Evolutionary conservation across 768 basidiomycete genomes (phyloP).

Genomic region (Lactarius akahatsu): DNA sequence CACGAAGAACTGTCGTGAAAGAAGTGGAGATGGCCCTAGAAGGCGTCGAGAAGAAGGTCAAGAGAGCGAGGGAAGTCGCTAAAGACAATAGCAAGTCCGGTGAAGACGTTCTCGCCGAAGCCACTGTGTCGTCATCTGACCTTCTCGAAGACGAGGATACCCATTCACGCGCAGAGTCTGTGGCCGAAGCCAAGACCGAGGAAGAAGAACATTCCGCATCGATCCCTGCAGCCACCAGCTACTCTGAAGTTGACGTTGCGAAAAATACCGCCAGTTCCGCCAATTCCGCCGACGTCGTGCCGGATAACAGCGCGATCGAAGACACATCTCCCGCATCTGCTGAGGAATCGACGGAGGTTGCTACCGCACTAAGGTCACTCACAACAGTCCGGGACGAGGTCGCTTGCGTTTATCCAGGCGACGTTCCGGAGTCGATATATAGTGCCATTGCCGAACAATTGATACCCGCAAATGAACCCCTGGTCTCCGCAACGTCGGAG

Average conservation of each 20-base stretch:
- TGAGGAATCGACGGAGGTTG: not conserved
- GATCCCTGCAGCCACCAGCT: no score
- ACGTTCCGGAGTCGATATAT: not conserved
- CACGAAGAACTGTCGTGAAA: slow-evolving; percentile 52
- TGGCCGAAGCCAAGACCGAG: not conserved
- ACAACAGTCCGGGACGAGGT: not conserved
- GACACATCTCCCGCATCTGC: not conserved
- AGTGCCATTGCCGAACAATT: not conserved
- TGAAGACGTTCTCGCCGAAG: not conserved
- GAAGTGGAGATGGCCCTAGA: slow-evolving; percentile 60
- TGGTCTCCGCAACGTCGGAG: not conserved
- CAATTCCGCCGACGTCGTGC: no score
- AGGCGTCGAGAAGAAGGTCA: slow-evolving; percentile 43
- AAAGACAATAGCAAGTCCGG: not conserved
- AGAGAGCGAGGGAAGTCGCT: slow-evolving; percentile 4
- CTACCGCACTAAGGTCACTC: not conserved
- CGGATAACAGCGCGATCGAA: not conserved
- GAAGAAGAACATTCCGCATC: not conserved
- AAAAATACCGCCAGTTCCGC: no score
- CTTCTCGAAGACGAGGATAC: not conserved
- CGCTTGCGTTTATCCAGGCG: not conserved
- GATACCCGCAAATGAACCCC: not conserved
- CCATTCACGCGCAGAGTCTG: not conserved
- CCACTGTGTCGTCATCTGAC: not conserved
- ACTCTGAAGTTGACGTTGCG: not conserved